Base-by-base conservation (phyloP, 1,139 yeast species). In the Pichia sp. region DNA sequence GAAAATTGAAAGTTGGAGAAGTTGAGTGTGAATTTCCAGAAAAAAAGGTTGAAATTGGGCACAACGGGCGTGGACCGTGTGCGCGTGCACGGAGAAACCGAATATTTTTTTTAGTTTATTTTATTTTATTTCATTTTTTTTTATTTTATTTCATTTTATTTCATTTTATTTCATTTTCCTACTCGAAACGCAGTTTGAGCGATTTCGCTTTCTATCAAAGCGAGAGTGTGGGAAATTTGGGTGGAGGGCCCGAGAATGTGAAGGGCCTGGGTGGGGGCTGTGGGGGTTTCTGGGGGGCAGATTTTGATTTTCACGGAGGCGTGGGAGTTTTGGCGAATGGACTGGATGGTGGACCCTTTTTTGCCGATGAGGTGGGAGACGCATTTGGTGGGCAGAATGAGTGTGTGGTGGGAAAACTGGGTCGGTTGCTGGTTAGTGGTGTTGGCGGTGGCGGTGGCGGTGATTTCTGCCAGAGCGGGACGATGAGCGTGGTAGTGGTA, bases 331-430 rank as follows among this genome's bases (percentile, higher is more conserved):
- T 43, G 43, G 5, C 53, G 44, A 19, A 51, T 48, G 7, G 28
- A 5, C 14, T 41, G 39, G n/a, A 51, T 51, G 19, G 38, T 42
- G 3, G 33, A 25, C 9, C 53, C 53, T 4, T 19, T 16, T 16
- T 33, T 46, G 9, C 53, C 53, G 38, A 51, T 51, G 28, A 51
- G 44, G 27, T 42, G 46, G 1, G 49, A 39, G 5, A 45, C 44
- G 2, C 51, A 51, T 5, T 19, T 42, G 16, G 38, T 29, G 33
- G 53, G 51, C 5, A 51, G 42, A 1, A 50, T 16, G 6, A 50
- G 22, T 13, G 28, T 36, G 18, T 41, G 30, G 9, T 43, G 45
- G 14, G 39, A 18, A 10, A 36, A 18, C 3, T 16, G 19, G 34
- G 13, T 16, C 5, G 31, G 25, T 13, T 44, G 36, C 14, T 29